Base-by-base conservation (phyloP, 306 rosid genomes). In the Luffa aegyptiaca region DNA sequence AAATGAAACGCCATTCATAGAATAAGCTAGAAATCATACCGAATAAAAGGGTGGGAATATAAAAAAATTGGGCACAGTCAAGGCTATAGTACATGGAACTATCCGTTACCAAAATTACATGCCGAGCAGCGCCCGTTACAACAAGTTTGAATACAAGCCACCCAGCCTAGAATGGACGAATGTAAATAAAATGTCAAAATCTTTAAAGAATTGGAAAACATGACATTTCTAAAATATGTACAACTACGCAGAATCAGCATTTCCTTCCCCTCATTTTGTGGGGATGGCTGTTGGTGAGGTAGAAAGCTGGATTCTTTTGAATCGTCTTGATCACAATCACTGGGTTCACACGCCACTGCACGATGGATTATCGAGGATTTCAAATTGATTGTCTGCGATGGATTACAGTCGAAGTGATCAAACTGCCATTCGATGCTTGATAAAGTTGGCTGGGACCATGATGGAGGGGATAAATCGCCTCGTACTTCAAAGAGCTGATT, bases 211-310 rank as follows among this genome's bases (percentile, higher is more conserved):
- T 72, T 26, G 42, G 37, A 72, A 51, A 52, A 36, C 48, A 37
- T 7, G 16, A 31, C 46, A 35, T 75, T 75, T 36, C 59, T 75
- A 35, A 12, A 2, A 75, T 72, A 75, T 75, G 33, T 75, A 75
- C 79, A 75, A 17, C 61, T 49, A 53, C n/a, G 46, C 17, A 75
- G 49, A 49, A 75, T 74, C 79, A 75, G 64, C 63, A 51, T 10
- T 52, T 75, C 64, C 79, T 75, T 52, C 79, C 79, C 78, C 78
- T 74, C 26, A 71, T 48, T 73, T 73, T 49, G 45, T 48, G 37
- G 61, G 57, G 78, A 73, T 49, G 63, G 48, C 63, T 37, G 64
- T 35, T 5, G 42, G 64, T 75, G 48, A 75, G 59, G 63, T 53
- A 8, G 10, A 75, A 51, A 36, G 36, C 35, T n/a, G 64, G 61